A percentile compares a stretch with the other conserved stretches of the same genome.
These are phyloP conservation scores for Cichorium intybus DNA, from an alignment of 140 eudicot species.

Conservation along the genomic window DNA sequence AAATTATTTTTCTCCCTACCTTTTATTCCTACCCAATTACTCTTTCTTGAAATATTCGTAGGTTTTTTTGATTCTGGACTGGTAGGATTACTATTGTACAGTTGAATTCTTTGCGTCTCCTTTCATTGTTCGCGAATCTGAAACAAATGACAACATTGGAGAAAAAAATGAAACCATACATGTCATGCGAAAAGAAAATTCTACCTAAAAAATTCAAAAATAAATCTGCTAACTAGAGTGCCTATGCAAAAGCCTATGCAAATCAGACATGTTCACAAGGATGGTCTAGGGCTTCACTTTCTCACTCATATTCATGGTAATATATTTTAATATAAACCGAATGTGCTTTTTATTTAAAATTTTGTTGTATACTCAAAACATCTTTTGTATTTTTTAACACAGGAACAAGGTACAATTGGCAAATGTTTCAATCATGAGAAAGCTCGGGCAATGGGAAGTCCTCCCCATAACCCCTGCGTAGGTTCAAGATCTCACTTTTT, in stretches of 20 bases:
- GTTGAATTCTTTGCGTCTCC: too few relatives aligned
- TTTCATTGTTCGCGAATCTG: too few relatives aligned
- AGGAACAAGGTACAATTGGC: constrained; percentile 71
- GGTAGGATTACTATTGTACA: too few relatives aligned
- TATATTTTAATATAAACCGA: background rate
- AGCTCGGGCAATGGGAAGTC: constrained; percentile 59
- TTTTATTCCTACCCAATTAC: too few relatives aligned
- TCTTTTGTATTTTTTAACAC: constrained; percentile 15
- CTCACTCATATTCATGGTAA: constrained; percentile 72
- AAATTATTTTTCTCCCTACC: too few relatives aligned
- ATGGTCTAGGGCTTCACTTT: constrained; percentile 80
- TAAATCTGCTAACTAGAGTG: constrained; percentile 69
- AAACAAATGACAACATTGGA: too few relatives aligned
- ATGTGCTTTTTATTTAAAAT: too few relatives aligned
- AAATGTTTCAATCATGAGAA: constrained; percentile 62
- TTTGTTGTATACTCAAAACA: too few relatives aligned
- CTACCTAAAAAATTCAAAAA: constrained; percentile 75
- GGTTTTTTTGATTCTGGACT: too few relatives aligned
- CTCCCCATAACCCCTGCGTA: constrained; percentile 60
- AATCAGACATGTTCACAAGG: constrained; percentile 81
- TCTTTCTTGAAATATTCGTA: too few relatives aligned
- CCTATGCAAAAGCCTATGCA: constrained; percentile 88
- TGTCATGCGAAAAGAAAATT: constrained; percentile 79
- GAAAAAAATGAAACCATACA: too few relatives aligned
- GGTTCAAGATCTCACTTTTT: constrained; percentile 1